These are phyloP conservation scores for Cystobasidium pallidum DNA, from an alignment of 1,284 basidiomycete genomes.

Conservation along the genomic window DNA sequence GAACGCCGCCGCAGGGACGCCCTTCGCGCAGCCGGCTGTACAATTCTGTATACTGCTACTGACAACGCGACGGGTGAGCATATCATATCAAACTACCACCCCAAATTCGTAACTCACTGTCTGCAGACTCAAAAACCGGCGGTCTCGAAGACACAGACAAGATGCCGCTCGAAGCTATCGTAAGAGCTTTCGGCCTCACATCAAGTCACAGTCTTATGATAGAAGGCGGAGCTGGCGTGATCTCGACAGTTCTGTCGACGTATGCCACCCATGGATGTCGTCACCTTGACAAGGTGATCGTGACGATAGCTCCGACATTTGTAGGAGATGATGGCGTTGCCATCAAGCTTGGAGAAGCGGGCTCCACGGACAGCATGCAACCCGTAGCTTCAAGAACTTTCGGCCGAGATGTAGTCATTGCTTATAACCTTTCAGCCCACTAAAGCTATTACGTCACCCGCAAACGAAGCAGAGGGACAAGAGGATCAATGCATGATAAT, in stretches of 20 bases:
- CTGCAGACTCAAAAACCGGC: neutral
- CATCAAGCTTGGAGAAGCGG: conserved; percentile 50
- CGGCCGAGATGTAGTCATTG: conserved; percentile 54
- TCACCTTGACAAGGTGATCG: conserved; percentile 61
- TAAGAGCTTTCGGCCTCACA: neutral
- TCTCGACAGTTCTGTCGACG: conserved; percentile 73
- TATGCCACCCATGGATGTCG: conserved; percentile 63
- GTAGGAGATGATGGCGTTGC: conserved; percentile 74
- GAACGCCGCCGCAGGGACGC: conserved; percentile 43
- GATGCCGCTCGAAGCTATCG: neutral
- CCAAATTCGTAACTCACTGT: neutral
- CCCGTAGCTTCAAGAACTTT: conserved; percentile 52
- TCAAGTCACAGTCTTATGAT: conserved; percentile 74
- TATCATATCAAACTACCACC: neutral
- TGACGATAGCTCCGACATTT: conserved; percentile 79
- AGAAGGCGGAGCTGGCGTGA: conserved; percentile 86
- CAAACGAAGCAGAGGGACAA: too few species aligned
- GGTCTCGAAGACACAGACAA: too few species aligned
- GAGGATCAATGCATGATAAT: too few species aligned
- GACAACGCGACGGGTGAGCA: conserved; percentile 23
- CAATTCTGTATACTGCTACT: neutral
- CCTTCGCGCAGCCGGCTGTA: conserved; percentile 61
- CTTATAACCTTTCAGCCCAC: too few species aligned
- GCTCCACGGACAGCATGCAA: conserved; percentile 46
- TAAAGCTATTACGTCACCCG: too few species aligned